A percentile compares a stretch with the other conserved stretches of the same genome.
Conservation (phyloP, 2,329 filamentous ascomycete species). For the Aspergillus hiratsukae region DNA sequence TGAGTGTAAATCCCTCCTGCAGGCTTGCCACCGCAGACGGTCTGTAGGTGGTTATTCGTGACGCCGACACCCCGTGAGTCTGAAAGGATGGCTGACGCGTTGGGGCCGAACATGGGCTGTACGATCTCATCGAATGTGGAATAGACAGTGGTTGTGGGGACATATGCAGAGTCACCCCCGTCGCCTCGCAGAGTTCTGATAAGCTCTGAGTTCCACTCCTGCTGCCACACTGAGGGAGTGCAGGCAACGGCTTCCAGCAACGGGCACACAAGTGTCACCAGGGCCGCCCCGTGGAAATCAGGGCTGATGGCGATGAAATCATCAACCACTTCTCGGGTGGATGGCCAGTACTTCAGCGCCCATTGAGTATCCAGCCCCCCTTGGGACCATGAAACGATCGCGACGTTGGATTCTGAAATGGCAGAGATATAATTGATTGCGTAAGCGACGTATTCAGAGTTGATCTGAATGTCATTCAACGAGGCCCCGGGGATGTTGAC, state of each 20-base stretch:
- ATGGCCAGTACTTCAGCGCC: slow-evolving; percentile 57
- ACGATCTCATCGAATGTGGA: slow-evolving; percentile 50
- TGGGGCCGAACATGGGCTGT: slow-evolving; percentile 44
- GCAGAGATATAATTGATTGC: slow-evolving; percentile 54
- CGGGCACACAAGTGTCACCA: slow-evolving; percentile 32
- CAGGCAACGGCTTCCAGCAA: slow-evolving; percentile 21
- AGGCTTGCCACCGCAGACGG: slow-evolving; percentile 32
- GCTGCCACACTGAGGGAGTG: slow-evolving; percentile 45
- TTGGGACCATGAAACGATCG: slow-evolving; percentile 53
- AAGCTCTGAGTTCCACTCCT: slow-evolving; percentile 13
- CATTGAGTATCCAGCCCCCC: slow-evolving; percentile 53
- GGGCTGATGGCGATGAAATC: slow-evolving; percentile 52
- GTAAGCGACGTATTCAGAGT: slow-evolving; percentile 54
- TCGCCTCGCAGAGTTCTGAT: slow-evolving; percentile 35
- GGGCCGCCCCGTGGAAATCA: slow-evolving; percentile 49
- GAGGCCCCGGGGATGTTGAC: slow-evolving; percentile 51
- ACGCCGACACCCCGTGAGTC: slow-evolving; percentile 45
- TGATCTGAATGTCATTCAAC: slow-evolving; percentile 48
- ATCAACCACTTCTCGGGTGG: slow-evolving; percentile 41
- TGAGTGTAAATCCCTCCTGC: slow-evolving; percentile 48
- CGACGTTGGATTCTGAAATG: slow-evolving; percentile 38
- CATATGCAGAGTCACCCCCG: slow-evolving; percentile 50
- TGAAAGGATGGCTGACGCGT: slow-evolving; percentile 43
- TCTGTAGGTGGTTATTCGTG: slow-evolving; percentile 49
- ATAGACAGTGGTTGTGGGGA: slow-evolving; percentile 54